These are phyloP conservation scores for Daldinia loculata DNA, from an alignment of 495 filamentous ascomycete genomes.

Conservation along the genomic window DNA sequence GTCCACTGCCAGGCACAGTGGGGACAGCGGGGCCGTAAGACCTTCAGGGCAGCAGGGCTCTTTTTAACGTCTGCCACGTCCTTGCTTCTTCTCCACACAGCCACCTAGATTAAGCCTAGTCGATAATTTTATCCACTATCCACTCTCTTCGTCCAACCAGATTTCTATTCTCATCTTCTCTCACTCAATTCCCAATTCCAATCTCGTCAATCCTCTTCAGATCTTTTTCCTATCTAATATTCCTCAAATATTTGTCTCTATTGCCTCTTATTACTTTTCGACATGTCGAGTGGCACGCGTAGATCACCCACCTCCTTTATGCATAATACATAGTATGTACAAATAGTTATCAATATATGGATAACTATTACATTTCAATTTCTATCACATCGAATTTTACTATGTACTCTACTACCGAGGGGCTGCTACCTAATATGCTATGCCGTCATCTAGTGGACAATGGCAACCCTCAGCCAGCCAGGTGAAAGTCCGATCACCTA, in stretches of 20 bases:
- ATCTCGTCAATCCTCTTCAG: constrained; percentile 28
- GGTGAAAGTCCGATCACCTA: neutral
- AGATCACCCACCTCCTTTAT: neutral
- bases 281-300: constrained; percentile 16
- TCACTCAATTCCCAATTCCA: constrained; percentile 19
- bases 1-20: constrained; percentile 20
- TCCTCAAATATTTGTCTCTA: constrained; percentile 17
- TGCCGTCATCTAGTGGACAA: constrained; percentile 4
- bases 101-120: constrained; percentile 25
- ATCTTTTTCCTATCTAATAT: constrained; percentile 35
- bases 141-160: constrained; percentile 15
- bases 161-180: neutral
- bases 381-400: neutral
- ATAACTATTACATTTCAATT: neutral
- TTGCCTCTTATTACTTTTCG: constrained; percentile 20
- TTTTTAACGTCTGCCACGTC: constrained; percentile 37
- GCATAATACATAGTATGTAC: neutral
- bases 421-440: neutral
- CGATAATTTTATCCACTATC: neutral
- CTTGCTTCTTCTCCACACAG: constrained; percentile 31
- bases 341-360: neutral
- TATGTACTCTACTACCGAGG: neutral
- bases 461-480: constrained; percentile 6
- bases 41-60: neutral
- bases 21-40: constrained; percentile 2